phyloP scores from a whole-genome alignment of 2,329 filamentous ascomycete species.

The Magnaporthiopsis incrustans region DNA sequence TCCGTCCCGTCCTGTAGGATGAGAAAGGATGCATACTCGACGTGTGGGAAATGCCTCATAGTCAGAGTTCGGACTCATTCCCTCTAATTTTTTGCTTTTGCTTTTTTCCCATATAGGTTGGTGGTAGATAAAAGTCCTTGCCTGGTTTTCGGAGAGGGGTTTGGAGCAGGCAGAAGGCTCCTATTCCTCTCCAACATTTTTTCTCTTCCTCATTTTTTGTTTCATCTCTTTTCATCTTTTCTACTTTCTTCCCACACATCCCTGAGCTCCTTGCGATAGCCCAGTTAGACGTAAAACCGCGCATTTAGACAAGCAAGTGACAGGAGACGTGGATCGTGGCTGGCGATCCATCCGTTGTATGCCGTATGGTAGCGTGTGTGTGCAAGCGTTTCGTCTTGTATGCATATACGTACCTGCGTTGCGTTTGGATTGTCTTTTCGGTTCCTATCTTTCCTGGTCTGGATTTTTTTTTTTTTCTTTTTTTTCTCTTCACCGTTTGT shows the following conservation, averaged over 20 bases:
- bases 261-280: background rate
- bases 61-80: background rate
- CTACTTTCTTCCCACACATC: background rate
- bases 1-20: background rate
- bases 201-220: background rate
- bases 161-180: background rate
- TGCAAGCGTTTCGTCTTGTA: conserved; percentile 9
- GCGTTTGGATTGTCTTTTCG: conserved; percentile 3
- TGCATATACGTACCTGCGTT: conserved; percentile 13
- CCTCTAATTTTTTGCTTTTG: conserved; percentile 5
- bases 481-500: too few relatives aligned
- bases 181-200: background rate
- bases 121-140: background rate
- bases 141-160: background rate
- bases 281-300: background rate
- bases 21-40: background rate
- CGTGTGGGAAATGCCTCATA: background rate
- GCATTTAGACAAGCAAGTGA: background rate
- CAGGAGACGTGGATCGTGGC: background rate
- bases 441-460: background rate
- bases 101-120: background rate
- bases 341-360: conserved; percentile 12
- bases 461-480: background rate
- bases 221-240: conserved; percentile 6
- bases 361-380: conserved; percentile 9